Base-by-base conservation (phyloP, 176 grass and related monocot genomes). In the Zoysia pacifica region DNA sequence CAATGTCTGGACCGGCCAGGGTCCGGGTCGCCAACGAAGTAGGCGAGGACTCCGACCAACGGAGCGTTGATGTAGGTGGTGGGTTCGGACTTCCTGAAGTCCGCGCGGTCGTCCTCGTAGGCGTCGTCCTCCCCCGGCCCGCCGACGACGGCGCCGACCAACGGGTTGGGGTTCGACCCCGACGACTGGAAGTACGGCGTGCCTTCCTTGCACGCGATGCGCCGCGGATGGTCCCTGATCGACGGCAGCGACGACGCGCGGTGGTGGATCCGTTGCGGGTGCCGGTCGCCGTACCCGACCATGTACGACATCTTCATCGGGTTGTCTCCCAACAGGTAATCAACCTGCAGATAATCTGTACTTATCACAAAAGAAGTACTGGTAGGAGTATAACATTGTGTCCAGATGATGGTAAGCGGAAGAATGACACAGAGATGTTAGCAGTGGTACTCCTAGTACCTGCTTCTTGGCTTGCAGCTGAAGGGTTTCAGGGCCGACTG, bases 1-100 rank as follows among this genome's bases (percentile, higher is more conserved):
- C 77, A 89, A 49, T 85, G 81, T 36, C 7, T 72, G 65, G 49
- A 18, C 28, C 69, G 65, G 0, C 76, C 77, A 5, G 64, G 72
- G 52, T 75, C 66, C 52, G 90, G 92, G 50, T 94, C 86, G 63
- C 78, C 87, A 80, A 87, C 83, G 50, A 98, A 91, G 78, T 93
- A 94, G 47, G 87, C 92, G 37, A 98, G 88, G 40, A 81, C 92
- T 69, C 95, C 92, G 14, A 98, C 92, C 36, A 98, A 79, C 2
- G 92, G 95, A 58, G 95, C 95, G 69, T 98, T 98, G 69, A 98
- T 98, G 65, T 98, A 98, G 18, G 95, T 98, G 66, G 95, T 93
- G 0, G 95, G 95, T 51, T 98, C 92, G 12, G 92, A 94, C 67
- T 94, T 91, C 43, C 92, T 89, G 75, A 91, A 98, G 65, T 98